These are phyloP conservation scores for Piper longum DNA, from an alignment of 164 flowering plant species.

Conservation along the genomic window DNA sequence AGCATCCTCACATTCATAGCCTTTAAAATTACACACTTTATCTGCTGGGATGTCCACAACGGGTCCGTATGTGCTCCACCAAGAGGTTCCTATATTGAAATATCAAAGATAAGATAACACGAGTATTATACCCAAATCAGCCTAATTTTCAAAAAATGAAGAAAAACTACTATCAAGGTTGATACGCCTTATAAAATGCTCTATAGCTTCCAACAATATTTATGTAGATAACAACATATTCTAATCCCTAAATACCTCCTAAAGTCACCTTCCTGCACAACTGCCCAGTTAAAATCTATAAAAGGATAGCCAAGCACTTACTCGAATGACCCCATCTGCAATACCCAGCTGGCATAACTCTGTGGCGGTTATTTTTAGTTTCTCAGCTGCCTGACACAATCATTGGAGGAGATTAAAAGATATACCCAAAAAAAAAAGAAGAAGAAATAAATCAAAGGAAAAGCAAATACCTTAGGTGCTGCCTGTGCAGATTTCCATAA, in stretches of 20 bases:
- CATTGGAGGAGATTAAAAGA: neutral
- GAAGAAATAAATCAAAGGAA: neutral
- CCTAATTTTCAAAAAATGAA: neutral
- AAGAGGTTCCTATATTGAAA: slow-evolving; percentile 20
- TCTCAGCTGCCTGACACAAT: slow-evolving; percentile 21
- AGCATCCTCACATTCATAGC: slow-evolving; percentile 12
- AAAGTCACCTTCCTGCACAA: neutral
- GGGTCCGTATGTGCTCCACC: slow-evolving; percentile 32
- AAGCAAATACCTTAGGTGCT: slow-evolving; percentile 19
- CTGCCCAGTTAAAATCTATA: neutral
- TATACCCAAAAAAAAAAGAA: neutral
- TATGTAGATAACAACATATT: neutral
- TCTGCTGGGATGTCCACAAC: slow-evolving; percentile 24
- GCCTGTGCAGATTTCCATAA: slow-evolving; percentile 23
- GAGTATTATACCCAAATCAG: neutral
- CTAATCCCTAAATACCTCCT: neutral
- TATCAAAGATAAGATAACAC: neutral
- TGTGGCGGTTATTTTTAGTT: slow-evolving; percentile 19
- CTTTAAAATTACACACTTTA: slow-evolving; percentile 15
- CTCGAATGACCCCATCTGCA: slow-evolving; percentile 26
- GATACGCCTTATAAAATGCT: too few relatives aligned
- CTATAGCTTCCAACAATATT: too few relatives aligned
- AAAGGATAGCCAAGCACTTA: slow-evolving; percentile 4
- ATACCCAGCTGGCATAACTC: slow-evolving; percentile 16
- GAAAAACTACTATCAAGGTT: neutral